A percentile compares a stretch with the other conserved stretches of the same genome.
Evolutionary conservation across 2,329 filamentous ascomycete species (phyloP).

Genomic region (Microsporum canis): DNA sequence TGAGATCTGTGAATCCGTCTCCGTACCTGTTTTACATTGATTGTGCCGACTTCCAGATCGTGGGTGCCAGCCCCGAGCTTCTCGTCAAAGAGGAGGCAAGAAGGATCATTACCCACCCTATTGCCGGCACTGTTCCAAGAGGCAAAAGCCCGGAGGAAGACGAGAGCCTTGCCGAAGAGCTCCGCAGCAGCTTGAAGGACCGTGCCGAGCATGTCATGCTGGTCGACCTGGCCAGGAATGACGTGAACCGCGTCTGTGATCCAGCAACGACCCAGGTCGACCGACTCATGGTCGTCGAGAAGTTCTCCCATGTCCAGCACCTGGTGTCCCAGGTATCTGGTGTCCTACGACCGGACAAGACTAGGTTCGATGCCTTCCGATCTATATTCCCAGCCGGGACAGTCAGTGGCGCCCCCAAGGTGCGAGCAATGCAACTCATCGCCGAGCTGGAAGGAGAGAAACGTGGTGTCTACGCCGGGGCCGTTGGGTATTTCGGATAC

Average conservation of each 20-base stretch:
- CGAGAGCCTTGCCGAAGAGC: slow-evolving; percentile 61
- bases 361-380: slow-evolving; percentile 87
- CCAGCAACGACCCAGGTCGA: slow-evolving; percentile 83
- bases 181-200: slow-evolving; percentile 76
- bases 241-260: slow-evolving; percentile 91
- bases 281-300: slow-evolving; percentile 84
- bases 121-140: slow-evolving; percentile 87
- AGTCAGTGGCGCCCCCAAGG: slow-evolving; percentile 89
- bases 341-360: slow-evolving; percentile 69
- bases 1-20: slow-evolving; percentile 94
- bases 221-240: slow-evolving; percentile 89
- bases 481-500: slow-evolving; percentile 94
- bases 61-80: slow-evolving; percentile 88
- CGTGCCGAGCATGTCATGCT: slow-evolving; percentile 94
- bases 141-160: slow-evolving; percentile 74
- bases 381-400: slow-evolving; percentile 96
- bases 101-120: slow-evolving; percentile 88
- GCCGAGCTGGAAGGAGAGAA: slow-evolving; percentile 90
- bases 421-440: slow-evolving; percentile 93
- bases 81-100: slow-evolving; percentile 82
- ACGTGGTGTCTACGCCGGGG: slow-evolving; percentile 87
- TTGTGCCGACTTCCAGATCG: slow-evolving; percentile 84
- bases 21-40: slow-evolving; percentile 96
- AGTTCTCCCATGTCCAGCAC: slow-evolving; percentile 95
- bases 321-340: slow-evolving; percentile 92